Evolutionary conservation across 331 rosid genomes (phyloP), one percentile per base, ranked within the genome.

Genomic region (Pyracantha coccinea): DNA sequence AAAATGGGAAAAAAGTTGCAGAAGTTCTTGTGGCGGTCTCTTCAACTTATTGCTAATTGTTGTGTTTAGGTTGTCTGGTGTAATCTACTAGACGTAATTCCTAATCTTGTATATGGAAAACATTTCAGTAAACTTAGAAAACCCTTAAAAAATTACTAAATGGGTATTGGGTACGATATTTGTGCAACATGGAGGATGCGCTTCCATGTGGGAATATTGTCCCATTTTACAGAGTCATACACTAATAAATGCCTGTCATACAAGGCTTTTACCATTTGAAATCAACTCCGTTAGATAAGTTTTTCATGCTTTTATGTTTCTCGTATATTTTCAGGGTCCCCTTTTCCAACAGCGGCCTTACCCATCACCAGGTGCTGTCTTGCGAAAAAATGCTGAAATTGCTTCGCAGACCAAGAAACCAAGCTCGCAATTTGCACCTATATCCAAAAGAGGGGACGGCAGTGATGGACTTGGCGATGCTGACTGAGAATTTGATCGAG

Each of bases 401-500:
- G 97, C 97, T 75, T 88, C 96, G 45, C 89, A 87, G 77, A 89
- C 83, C 17, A 93, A 91, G 92, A 89, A 88, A 84, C 53, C 91
- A 24, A 73, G 83, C 82, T 86, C 98, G 31, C 73, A 77, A 33
- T 87, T 76, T 74, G 90, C 90, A 29, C 86, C 94, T 20, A 93
- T 93, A 71, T 91, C 96, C 63, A 93, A 91, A 87, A 93, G 78
- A 81, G 98, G 98, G 62, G 98, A 93, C 74, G 98, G 98, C 24
- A 93, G 98, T 83, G 98, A 93, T 50, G 98, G 97, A 21, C 98
- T 93, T 68, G 98, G 98, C 71, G 98, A 93, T 79, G 98, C 98
- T 76, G 98, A 93, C 73, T 93, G 83, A 86, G 73, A 72, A 6
- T 44, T 45, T 14, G 14, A 15, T 23, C 66, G 12, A 62, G 20